Evolutionary conservation across 306 rosid species (phyloP), one percentile per base, ranked within the genome.

Genomic region (Mucuna pruriens): DNA sequence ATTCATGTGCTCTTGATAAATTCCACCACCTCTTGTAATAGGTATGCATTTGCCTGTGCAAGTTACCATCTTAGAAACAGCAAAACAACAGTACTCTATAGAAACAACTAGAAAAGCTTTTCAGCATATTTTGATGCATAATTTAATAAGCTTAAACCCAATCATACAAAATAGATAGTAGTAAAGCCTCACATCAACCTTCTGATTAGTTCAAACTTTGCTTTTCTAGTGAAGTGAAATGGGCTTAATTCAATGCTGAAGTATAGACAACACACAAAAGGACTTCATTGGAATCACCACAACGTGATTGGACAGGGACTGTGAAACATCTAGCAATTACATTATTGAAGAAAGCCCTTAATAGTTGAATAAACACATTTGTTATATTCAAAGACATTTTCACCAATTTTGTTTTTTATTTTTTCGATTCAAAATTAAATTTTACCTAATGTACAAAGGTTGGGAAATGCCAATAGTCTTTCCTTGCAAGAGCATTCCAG

Each of bases 21-120:
- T 89, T 80, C 98, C 98, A 71, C 88, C 97, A 49, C 98, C 99
- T 82, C 98, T 87, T 19, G 86, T 95, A 74, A 95, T 89, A 26
- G 99, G 99, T 83, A 95, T 89, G 87, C 99, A 95, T 88, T 95
- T 95, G 49, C 99, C 99, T 93, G 89, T 62, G 54, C 63, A 76
- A 62, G 63, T 71, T 36, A 70, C 31, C 46, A 55, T 9, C 46
- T 76, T 33, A 76, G 81, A 86, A 29, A 73, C 64, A 70, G 48
- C 34, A 80, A 26, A 55, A 34, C 29, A 19, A 71, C 29, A 76
- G 61, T 17, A 74, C 15, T 23, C 54, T 25, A 72, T n/a, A 55
- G 46, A 61, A 45, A 46, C 34, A 67, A 63, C 61, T 23, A 29
- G 65, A 74, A 74, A 78, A 44, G 15, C 34, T 19, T 77, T 52